Evolutionary conservation across 352 stramenopile genomes (phyloP).

Genomic region (Blastocystis sp.): DNA sequence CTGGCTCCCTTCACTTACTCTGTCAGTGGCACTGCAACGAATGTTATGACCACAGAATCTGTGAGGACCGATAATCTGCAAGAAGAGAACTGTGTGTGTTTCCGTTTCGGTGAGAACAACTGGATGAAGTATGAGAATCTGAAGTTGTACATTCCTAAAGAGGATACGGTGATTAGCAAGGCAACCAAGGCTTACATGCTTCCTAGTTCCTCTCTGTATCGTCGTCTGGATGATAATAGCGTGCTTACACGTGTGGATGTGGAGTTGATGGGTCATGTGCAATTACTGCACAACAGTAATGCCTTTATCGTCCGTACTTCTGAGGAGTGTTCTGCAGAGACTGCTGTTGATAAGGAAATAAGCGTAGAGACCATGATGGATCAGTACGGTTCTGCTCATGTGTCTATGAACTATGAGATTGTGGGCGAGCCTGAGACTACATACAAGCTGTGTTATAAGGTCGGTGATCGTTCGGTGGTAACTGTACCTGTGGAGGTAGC

Average conservation of each 20-base stretch:
- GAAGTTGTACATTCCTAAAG: conserved; percentile 2
- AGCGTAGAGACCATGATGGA: not conserved
- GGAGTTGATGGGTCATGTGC: conserved; percentile 18
- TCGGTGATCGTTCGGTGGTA: not conserved
- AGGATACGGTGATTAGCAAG: not conserved
- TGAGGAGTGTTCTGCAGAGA: not conserved
- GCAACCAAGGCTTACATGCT: conserved; percentile 11
- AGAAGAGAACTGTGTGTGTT: conserved; percentile 32
- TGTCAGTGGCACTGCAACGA: not conserved
- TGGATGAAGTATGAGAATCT: conserved; percentile 27
- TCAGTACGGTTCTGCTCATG: conserved; percentile 6
- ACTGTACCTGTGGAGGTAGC: not conserved
- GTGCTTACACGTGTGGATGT: not conserved
- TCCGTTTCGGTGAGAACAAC: not conserved
- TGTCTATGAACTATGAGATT: not conserved
- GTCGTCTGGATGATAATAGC: not conserved
- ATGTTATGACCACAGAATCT: not conserved
- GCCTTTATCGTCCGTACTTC: not conserved
- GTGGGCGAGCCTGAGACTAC: not conserved
- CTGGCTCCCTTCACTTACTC: not conserved
- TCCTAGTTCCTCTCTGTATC: not conserved
- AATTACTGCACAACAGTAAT: not conserved
- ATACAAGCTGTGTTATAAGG: conserved; percentile 47
- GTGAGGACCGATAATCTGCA: not conserved
- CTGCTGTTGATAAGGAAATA: not conserved